Conservation (phyloP, 495 filamentous ascomycete genomes). For the Daldinia bambusicola region DNA sequence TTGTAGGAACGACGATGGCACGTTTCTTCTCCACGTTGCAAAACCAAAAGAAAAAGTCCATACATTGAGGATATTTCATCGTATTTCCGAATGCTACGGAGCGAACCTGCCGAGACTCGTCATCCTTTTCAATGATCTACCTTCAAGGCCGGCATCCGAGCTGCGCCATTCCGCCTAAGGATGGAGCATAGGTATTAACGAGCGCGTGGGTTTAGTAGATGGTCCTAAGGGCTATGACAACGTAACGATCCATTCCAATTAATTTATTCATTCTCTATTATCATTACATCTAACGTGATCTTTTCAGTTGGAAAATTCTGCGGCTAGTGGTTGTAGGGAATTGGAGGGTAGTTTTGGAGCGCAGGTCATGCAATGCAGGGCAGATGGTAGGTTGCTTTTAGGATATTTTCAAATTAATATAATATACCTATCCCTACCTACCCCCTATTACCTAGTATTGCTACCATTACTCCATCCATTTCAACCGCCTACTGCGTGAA, state of each 20-base stretch:
- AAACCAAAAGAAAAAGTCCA: background rate
- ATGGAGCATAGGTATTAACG: constrained; percentile 34
- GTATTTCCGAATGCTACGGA: constrained; percentile 27
- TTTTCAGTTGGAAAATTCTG: constrained; percentile 19
- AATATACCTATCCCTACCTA: constrained; percentile 33
- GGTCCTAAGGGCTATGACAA: constrained; percentile 16
- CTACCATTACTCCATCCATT: constrained; percentile 9
- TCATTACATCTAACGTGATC: constrained; percentile 17
- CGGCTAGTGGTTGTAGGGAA: constrained; percentile 13
- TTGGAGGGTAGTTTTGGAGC: constrained; percentile 31
- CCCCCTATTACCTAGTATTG: background rate
- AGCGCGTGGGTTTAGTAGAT: constrained; percentile 20
- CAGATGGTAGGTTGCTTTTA: constrained; percentile 48
- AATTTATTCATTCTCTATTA: constrained; percentile 37
- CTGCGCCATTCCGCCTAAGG: constrained; percentile 35
- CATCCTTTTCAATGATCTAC: constrained; percentile 37
- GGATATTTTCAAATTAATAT: constrained; percentile 47
- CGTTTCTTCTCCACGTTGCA: constrained; percentile 34
- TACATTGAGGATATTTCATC: constrained; percentile 21
- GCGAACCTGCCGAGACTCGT: constrained; percentile 39
- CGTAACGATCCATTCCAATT: constrained; percentile 48
- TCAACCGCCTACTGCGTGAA: constrained; percentile 35
- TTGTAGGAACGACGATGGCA: constrained; percentile 17
- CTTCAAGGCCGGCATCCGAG: constrained; percentile 18
- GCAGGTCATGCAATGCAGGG: constrained; percentile 43